Conservation (phyloP, 345 rosid genomes). For the Citrus australasica region DNA sequence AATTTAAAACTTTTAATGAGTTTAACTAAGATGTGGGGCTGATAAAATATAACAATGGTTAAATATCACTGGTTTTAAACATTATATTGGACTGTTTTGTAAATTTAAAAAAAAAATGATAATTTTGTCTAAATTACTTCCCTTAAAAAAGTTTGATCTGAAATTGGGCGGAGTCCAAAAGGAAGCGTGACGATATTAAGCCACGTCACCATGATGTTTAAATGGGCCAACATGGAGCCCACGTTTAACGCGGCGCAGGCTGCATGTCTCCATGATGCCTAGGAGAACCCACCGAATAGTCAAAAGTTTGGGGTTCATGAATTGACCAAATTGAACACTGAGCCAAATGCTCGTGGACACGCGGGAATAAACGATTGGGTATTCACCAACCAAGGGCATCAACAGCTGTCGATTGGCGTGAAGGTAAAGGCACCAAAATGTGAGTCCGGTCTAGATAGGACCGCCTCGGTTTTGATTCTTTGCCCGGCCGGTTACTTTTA, state of each 20-base stretch:
- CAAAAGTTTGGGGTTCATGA: not conserved
- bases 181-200: not conserved
- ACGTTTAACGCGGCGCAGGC: not conserved
- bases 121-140: not conserved
- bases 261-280: not conserved
- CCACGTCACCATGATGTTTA: not conserved
- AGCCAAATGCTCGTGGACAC: not conserved
- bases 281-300: not conserved
- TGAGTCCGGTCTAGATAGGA: not conserved
- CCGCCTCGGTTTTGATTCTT: not conserved
- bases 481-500: not conserved
- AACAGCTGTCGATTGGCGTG: constrained; percentile 9
- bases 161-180: not conserved
- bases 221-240: not conserved
- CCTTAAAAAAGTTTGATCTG: not conserved
- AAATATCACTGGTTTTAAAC: no score
- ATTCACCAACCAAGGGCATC: not conserved
- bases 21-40: no score
- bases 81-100: no score
- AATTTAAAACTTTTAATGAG: no score
- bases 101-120: no score
- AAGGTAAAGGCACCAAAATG: not conserved
- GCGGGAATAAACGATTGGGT: not conserved
- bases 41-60: no score
- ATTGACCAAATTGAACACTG: not conserved